These are phyloP conservation scores for Berberis thunbergii DNA, from an alignment of 164 flowering plant species.

Conservation along the genomic window DNA sequence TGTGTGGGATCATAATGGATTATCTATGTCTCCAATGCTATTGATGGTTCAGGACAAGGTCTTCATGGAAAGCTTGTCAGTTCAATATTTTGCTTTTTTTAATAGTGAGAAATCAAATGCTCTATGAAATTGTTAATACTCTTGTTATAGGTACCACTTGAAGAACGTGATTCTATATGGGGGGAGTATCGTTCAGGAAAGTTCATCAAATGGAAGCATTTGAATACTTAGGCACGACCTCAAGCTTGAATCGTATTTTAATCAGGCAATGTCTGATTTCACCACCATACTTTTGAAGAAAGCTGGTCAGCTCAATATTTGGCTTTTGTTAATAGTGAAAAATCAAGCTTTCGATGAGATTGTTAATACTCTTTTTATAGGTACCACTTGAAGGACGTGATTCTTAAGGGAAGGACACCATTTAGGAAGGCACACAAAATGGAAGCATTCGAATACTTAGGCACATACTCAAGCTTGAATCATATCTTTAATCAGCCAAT, in stretches of 20 bases:
- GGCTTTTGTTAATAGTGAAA: too few relatives aligned
- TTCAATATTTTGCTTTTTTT: background rate
- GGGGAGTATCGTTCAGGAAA: slow-evolving; percentile 30
- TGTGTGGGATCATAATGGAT: slow-evolving; percentile 16
- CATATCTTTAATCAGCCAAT: slow-evolving; percentile 14
- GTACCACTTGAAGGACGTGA: slow-evolving; percentile 29
- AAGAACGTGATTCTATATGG: slow-evolving; percentile 33
- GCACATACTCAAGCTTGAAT: slow-evolving; percentile 14
- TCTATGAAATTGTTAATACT: too few relatives aligned
- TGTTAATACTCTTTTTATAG: background rate
- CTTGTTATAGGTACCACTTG: slow-evolving; percentile 18
- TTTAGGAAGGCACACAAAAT: slow-evolving; percentile 29
- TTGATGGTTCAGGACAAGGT: slow-evolving; percentile 18
- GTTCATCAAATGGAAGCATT: slow-evolving; percentile 23
- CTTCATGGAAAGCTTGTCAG: slow-evolving; percentile 28
- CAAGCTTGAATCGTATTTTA: slow-evolving; percentile 16
- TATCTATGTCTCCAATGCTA: slow-evolving; percentile 13
- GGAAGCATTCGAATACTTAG: slow-evolving; percentile 13
- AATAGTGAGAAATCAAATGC: background rate
- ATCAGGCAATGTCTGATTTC: slow-evolving; percentile 9
- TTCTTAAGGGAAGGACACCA: slow-evolving; percentile 33
- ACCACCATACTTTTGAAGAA: slow-evolving; percentile 12
- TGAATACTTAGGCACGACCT: slow-evolving; percentile 13
- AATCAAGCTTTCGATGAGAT: background rate
- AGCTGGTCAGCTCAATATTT: slow-evolving; percentile 23